A percentile compares a stretch with the other conserved stretches of the same genome.
Evolutionary conservation across 2,329 filamentous ascomycete species (phyloP).

Genomic region (Diaporthe citriasiana): DNA sequence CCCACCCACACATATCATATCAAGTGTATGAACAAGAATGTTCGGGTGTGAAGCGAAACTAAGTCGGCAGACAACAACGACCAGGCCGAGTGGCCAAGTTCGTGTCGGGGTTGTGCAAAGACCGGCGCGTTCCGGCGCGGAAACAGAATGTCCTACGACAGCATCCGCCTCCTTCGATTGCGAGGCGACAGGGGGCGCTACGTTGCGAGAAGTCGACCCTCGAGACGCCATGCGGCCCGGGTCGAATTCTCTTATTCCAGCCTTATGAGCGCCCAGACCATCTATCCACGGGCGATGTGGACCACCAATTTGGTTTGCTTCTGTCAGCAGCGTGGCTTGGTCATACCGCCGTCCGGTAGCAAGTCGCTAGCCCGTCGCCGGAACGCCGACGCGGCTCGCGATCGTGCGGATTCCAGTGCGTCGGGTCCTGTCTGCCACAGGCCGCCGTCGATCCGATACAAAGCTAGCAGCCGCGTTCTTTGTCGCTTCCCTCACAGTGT

Average conservation of each 20-base stretch:
- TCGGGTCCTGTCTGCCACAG: constrained; percentile 12
- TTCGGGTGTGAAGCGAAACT: not conserved
- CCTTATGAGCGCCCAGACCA: constrained; percentile 23
- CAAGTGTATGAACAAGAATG: no score
- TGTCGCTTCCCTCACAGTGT: constrained; percentile 13
- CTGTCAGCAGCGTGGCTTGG: constrained; percentile 11
- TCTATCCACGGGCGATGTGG: not conserved
- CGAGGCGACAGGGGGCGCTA: not conserved
- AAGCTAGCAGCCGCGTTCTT: constrained; percentile 11
- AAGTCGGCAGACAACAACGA: not conserved
- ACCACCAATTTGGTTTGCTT: constrained; percentile 11
- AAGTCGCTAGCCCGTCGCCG: not conserved
- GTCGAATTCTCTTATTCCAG: constrained; percentile 8
- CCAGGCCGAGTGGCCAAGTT: constrained; percentile 14
- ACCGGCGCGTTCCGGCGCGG: not conserved
- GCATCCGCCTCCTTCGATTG: not conserved
- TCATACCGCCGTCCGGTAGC: not conserved
- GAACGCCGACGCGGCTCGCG: constrained; percentile 1
- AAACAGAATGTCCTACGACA: not conserved
- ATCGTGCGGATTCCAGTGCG: constrained; percentile 6
- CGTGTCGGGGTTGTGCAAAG: not conserved
- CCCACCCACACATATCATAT: not conserved
- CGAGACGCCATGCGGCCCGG: constrained; percentile 24
- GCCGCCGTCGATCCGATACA: not conserved
- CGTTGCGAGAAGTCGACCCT: not conserved